phyloP scores from a whole-genome alignment of 371 early-diverging fungal genomes.

The Mucor irregularis region DNA sequence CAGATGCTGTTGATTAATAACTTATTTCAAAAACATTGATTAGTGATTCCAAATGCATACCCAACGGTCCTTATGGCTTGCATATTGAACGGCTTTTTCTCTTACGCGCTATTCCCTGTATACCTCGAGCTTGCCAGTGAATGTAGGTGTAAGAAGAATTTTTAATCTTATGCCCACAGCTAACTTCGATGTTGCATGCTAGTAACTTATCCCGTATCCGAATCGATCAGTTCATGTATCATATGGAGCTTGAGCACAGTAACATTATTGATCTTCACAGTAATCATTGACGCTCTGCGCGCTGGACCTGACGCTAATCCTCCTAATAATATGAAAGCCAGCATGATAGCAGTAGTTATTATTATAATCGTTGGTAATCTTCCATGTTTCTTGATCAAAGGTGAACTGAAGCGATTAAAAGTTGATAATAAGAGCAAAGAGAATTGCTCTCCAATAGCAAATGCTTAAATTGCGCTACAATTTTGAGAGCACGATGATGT shows the following conservation, averaged over 20 bases:
- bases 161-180: neutral
- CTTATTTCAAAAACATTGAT: neutral
- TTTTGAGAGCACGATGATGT: no score
- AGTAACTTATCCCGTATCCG: slow-evolving; percentile 44
- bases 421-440: slow-evolving; percentile 3
- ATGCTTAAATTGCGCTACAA: no score
- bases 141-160: slow-evolving; percentile 18
- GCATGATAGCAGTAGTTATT: slow-evolving; percentile 25
- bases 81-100: slow-evolving; percentile 31
- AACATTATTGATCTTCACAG: slow-evolving; percentile 30
- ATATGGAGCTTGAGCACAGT: slow-evolving; percentile 25
- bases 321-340: slow-evolving; percentile 35
- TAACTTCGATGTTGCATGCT: neutral
- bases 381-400: slow-evolving; percentile 36
- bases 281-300: slow-evolving; percentile 29
- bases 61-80: slow-evolving; percentile 20
- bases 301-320: slow-evolving; percentile 39
- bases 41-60: slow-evolving; percentile 35
- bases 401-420: slow-evolving; percentile 30
- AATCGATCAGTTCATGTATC: slow-evolving; percentile 32
- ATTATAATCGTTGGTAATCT: slow-evolving; percentile 27
- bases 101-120: slow-evolving; percentile 36
- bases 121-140: slow-evolving; percentile 39
- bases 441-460: no score
- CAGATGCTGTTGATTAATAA: neutral